Conservation (phyloP, 306 rosid genomes). For the Vicia faba region DNA sequence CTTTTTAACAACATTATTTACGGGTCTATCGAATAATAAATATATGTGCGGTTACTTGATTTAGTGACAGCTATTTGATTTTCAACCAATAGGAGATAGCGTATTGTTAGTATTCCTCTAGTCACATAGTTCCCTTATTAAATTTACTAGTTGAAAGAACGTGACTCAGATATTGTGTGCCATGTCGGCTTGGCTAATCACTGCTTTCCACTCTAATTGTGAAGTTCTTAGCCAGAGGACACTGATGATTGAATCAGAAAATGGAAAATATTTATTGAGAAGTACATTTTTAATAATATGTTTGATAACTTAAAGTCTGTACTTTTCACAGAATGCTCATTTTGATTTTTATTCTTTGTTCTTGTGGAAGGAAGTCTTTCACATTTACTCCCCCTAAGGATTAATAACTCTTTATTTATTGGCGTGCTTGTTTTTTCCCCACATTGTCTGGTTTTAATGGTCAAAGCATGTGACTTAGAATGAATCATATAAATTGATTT, state of each 20-base stretch:
- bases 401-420: neutral
- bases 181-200: neutral
- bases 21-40: neutral
- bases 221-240: neutral
- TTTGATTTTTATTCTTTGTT: neutral
- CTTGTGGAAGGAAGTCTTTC: neutral
- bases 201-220: neutral
- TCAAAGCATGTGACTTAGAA: neutral
- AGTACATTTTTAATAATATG: neutral
- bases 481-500: neutral
- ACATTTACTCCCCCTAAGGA: neutral
- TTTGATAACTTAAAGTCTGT: neutral
- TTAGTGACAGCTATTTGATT: neutral
- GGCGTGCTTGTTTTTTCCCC: neutral
- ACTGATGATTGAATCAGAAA: neutral
- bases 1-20: neutral
- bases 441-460: conserved; percentile 16
- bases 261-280: neutral
- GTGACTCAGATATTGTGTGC: neutral
- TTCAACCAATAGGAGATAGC: neutral
- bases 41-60: neutral
- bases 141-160: neutral
- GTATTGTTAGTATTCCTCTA: neutral
- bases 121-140: neutral
- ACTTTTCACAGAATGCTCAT: conserved; percentile 1